A percentile compares a stretch with the other conserved stretches of the same genome.
phyloP scores from a whole-genome alignment of 352 stramenopile genomes.

The Phytophthora syringae region DNA sequence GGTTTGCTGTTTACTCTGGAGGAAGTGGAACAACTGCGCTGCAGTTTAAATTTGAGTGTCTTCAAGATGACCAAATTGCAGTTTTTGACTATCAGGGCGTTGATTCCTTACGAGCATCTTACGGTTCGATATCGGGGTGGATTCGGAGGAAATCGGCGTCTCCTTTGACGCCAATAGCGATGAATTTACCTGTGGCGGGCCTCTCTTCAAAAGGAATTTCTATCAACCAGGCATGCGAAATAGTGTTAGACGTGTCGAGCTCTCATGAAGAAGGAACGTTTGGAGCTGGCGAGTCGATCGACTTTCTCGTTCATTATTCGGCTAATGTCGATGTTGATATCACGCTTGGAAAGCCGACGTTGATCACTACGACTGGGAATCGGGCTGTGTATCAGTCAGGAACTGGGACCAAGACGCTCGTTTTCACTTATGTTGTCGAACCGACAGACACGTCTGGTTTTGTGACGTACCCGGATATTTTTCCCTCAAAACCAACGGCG shows the following conservation, averaged over 20 bases:
- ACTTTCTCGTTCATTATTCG: constrained; percentile 61
- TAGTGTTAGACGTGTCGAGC: constrained; percentile 41
- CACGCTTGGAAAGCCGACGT: constrained; percentile 37
- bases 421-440: constrained; percentile 65
- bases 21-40: constrained; percentile 59
- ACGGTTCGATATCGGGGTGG: constrained; percentile 49
- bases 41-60: constrained; percentile 55
- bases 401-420: constrained; percentile 41
- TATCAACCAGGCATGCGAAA: constrained; percentile 57
- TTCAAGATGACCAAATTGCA: constrained; percentile 37
- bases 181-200: constrained; percentile 45
- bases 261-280: constrained; percentile 58
- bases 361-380: constrained; percentile 49
- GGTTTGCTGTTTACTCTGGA: constrained; percentile 48
- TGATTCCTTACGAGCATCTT: constrained; percentile 46
- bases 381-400: constrained; percentile 54
- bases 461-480: constrained; percentile 50
- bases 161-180: constrained; percentile 46
- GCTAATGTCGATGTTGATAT: constrained; percentile 51
- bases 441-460: constrained; percentile 34
- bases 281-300: constrained; percentile 65
- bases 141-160: constrained; percentile 50
- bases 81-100: constrained; percentile 52
- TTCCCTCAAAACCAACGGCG: constrained; percentile 56
- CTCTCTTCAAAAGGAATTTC: constrained; percentile 62